phyloP scores from a whole-genome alignment of 345 rosid species.

The Eucalyptus cloeziana region DNA sequence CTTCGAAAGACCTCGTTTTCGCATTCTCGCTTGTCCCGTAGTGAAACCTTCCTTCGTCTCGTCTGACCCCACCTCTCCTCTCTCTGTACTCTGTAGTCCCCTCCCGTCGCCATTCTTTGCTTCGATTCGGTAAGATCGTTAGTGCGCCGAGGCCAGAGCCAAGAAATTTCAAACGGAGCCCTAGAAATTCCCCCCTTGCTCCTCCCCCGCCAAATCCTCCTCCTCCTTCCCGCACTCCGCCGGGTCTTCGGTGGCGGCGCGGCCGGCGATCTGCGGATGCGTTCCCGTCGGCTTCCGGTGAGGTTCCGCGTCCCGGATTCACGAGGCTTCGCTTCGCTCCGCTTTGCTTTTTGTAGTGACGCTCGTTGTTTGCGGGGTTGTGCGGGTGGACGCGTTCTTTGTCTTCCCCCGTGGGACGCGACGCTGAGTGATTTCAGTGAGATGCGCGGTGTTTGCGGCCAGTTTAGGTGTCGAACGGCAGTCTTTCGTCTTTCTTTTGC shows the following conservation, averaged over 20 bases:
- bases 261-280: not conserved
- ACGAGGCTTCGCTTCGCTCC: not conserved
- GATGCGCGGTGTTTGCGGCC: not conserved
- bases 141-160: not conserved
- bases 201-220: not conserved
- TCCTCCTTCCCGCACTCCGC: not conserved
- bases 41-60: not conserved
- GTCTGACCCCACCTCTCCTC: not conserved
- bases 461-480: not conserved
- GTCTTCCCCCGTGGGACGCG: not conserved
- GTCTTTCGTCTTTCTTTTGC: not conserved
- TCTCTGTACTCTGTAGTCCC: not conserved
- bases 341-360: not conserved
- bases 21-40: not conserved
- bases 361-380: not conserved
- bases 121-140: not conserved
- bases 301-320: not conserved
- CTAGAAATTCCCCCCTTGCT: not conserved
- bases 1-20: not conserved
- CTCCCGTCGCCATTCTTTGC: not conserved
- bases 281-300: not conserved
- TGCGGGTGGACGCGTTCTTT: not conserved
- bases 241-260: not conserved
- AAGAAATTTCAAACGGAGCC: not conserved
- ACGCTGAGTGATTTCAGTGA: not conserved